Conservation (phyloP, 306 rosid genomes). For the Glycyrrhiza uralensis region DNA sequence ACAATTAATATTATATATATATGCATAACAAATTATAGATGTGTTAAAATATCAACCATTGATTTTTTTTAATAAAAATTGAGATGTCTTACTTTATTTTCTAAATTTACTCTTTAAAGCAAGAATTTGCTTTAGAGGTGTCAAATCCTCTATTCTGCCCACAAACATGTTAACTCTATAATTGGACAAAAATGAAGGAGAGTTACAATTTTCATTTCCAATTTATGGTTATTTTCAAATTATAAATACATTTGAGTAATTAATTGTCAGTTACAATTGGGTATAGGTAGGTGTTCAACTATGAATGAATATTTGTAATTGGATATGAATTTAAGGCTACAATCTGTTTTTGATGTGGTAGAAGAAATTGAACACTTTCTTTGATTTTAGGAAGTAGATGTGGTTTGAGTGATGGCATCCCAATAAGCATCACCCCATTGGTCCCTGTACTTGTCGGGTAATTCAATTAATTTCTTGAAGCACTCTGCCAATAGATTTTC, state of each 20-base stretch:
- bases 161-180: too few relatives aligned
- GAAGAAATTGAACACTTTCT: not conserved
- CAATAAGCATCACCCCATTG: constrained; percentile 27
- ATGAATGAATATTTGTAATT: not conserved
- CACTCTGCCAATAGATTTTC: constrained; percentile 5
- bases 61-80: too few relatives aligned
- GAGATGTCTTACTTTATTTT: too few relatives aligned
- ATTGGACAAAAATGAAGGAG: not conserved
- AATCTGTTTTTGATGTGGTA: not conserved
- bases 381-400: not conserved
- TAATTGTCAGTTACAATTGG: not conserved
- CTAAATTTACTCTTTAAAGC: too few relatives aligned
- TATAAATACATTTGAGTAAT: not conserved
- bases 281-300: not conserved
- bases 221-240: not conserved
- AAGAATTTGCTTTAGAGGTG: too few relatives aligned
- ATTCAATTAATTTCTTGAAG: not conserved
- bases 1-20: too few relatives aligned
- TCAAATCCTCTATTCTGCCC: too few relatives aligned
- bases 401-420: constrained; percentile 5
- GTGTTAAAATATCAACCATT: too few relatives aligned
- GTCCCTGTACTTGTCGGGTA: not conserved
- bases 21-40: too few relatives aligned
- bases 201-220: not conserved
- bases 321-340: not conserved